Evolutionary conservation across 306 rosid genomes (phyloP), one percentile per base, ranked within the genome.

Genomic region (Quercus engelmannii): DNA sequence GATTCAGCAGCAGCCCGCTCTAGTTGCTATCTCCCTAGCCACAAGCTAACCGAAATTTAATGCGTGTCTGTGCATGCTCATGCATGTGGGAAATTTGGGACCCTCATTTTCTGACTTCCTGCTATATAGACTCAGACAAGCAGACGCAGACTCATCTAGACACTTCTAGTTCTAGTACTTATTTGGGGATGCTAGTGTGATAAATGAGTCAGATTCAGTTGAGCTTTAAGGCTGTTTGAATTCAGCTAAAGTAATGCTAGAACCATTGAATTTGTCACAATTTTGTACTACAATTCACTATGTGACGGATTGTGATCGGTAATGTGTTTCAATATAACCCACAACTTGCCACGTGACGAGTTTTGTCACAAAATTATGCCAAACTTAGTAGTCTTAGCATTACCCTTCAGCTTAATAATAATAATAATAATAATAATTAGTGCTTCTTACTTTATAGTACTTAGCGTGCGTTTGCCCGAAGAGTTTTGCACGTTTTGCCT

Each of bases 291-390:
- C 2, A 35, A 35, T 35, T 35, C 9, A 35, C 0, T 0, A 1
- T 35, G 41, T 6, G 2, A 1, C 9, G 0, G 0, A 2, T 6
- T 6, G 9, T 1, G 8, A 35, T 6, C 6, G 2, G 0, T 2
- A 35, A 35, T 6, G 0, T 35, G 9, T 6, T 35, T 0, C 0
- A 35, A 35, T 0, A 35, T 35, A 2, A 0, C 0, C 2, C 0
- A 35, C 0, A 35, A 35, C 41, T 35, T 35, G 0, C 0, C 9
- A 35, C 9, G 0, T 35, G 41, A 35, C 0, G 0, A 35, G 0
- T 1, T 35, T 0, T 35, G 0, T 0, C 0, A 35, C 41, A 35
- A 35, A 35, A 35, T 35, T 35, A 35, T 1, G 2, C 0, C 0
- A 6, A 35, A 1, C 2, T 35, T 0, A 6, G 2, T 35, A 0